These are phyloP conservation scores for Arthroderma sp. DNA, from an alignment of 2,329 filamentous ascomycete genomes.

Conservation along the genomic window DNA sequence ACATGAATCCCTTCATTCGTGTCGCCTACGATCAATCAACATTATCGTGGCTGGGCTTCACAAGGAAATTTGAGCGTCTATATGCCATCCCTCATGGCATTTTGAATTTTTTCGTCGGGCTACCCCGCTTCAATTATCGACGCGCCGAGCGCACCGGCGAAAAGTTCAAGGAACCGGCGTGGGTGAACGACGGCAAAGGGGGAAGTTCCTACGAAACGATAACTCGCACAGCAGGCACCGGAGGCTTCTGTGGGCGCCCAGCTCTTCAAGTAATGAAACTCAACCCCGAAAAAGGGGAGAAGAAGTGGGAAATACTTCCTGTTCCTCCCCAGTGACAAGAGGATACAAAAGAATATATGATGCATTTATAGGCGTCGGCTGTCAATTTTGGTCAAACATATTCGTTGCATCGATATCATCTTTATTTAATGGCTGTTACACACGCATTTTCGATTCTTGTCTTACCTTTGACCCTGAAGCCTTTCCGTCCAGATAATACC, in stretches of 20 bases:
- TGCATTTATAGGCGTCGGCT: too few species aligned
- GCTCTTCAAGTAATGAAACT: slow-evolving; percentile 33
- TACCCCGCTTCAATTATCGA: slow-evolving; percentile 50
- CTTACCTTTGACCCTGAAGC: too few species aligned
- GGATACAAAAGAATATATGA: too few species aligned
- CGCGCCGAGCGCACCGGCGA: slow-evolving; percentile 47
- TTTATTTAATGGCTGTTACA: too few species aligned
- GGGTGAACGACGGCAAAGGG: slow-evolving; percentile 21
- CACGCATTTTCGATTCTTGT: too few species aligned
- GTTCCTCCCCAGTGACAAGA: slow-evolving; percentile 18
- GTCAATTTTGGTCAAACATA: too few species aligned
- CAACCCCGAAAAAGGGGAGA: slow-evolving; percentile 28
- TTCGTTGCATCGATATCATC: too few species aligned
- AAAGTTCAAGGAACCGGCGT: slow-evolving; percentile 27
- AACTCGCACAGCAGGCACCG: slow-evolving; percentile 27
- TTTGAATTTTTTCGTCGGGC: slow-evolving; percentile 40
- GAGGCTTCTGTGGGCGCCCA: slow-evolving; percentile 33
- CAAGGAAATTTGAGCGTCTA: slow-evolving; percentile 52
- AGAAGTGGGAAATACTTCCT: slow-evolving; percentile 33
- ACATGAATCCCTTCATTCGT: slow-evolving; percentile 62
- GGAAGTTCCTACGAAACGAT: slow-evolving; percentile 28
- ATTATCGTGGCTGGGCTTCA: slow-evolving; percentile 45
- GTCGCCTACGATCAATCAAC: slow-evolving; percentile 51
- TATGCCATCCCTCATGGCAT: slow-evolving; percentile 47
- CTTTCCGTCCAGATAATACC: too few species aligned